A percentile compares a stretch with the other conserved stretches of the same genome.
These are phyloP conservation scores for Puccinia horiana DNA, from an alignment of 1,284 basidiomycete species.

Conservation along the genomic window DNA sequence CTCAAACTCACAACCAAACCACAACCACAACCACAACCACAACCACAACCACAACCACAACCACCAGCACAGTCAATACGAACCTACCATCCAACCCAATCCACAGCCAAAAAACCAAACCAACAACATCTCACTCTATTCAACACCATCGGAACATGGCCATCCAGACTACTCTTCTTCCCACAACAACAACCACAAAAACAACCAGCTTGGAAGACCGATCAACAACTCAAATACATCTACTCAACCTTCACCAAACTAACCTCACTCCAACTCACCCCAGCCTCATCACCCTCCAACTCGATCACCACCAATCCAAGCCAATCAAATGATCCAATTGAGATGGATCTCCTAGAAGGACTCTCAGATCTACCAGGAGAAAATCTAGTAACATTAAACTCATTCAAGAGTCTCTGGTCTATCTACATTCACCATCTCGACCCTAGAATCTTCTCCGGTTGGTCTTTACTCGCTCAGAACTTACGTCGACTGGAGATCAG, in stretches of 20 bases:
- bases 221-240: slow-evolving; percentile 71
- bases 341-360: slow-evolving; percentile 65
- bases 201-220: slow-evolving; percentile 54
- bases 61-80: too few species aligned
- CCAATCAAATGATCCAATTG: slow-evolving; percentile 25
- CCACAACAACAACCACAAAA: slow-evolving; percentile 8
- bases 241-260: slow-evolving; percentile 84
- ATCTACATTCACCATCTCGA: slow-evolving; percentile 77
- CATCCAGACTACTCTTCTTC: slow-evolving; percentile 54
- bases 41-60: slow-evolving; percentile 56
- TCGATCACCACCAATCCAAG: slow-evolving; percentile 64
- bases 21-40: too few species aligned
- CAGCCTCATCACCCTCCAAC: slow-evolving; percentile 64
- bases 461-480: slow-evolving; percentile 74
- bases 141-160: slow-evolving; percentile 52
- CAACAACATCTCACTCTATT: slow-evolving; percentile 70
- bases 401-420: slow-evolving; percentile 77
- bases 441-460: slow-evolving; percentile 77
- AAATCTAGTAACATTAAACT: slow-evolving; percentile 75
- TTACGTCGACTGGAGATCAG: slow-evolving; percentile 73
- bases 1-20: slow-evolving; percentile 72
- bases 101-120: slow-evolving; percentile 63
- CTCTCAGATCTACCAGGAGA: slow-evolving; percentile 70
- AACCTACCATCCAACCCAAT: slow-evolving; percentile 25
- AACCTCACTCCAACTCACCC: slow-evolving; percentile 66